Conservation (phyloP, 2,329 filamentous ascomycete species). For the Aspergillus pseudotamarii region DNA sequence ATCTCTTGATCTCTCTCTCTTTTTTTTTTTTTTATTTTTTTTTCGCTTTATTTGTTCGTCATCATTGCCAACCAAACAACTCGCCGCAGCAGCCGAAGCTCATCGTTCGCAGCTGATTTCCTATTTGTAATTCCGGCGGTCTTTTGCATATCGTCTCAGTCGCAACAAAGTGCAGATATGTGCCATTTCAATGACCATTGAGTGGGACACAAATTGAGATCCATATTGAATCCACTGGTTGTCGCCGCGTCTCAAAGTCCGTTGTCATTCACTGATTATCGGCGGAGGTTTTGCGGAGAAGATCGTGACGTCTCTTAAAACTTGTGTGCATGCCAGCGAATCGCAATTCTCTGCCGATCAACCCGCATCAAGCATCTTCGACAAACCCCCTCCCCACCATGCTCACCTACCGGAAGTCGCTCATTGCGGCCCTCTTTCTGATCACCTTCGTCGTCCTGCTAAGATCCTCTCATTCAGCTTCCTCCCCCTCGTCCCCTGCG, state of each 20-base stretch:
- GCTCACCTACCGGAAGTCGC: conserved; percentile 76
- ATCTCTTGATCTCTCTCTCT: background rate
- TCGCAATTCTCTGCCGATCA: conserved; percentile 15
- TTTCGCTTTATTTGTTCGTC: background rate
- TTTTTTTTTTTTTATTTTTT: background rate
- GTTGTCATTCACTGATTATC: background rate
- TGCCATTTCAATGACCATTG: background rate
- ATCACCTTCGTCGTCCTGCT: conserved; percentile 71
- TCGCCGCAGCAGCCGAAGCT: background rate
- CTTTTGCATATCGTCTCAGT: background rate
- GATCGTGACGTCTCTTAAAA: background rate
- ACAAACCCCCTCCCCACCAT: conserved; percentile 49
- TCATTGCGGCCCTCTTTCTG: conserved; percentile 70
- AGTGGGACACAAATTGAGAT: background rate
- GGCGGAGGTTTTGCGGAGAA: background rate
- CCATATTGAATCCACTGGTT: background rate
- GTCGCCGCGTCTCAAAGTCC: background rate
- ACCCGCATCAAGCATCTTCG: background rate
- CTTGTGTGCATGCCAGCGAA: background rate
- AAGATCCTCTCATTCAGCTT: conserved; percentile 59
- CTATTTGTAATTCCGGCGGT: background rate
- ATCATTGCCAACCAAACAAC: background rate
- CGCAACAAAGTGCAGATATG: background rate
- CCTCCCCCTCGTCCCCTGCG: conserved; percentile 48
- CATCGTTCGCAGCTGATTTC: too few species aligned